Evolutionary conservation across 2,329 filamentous ascomycete genomes (phyloP).

Genomic region (Pseudopyrenochaeta lycopersici): DNA sequence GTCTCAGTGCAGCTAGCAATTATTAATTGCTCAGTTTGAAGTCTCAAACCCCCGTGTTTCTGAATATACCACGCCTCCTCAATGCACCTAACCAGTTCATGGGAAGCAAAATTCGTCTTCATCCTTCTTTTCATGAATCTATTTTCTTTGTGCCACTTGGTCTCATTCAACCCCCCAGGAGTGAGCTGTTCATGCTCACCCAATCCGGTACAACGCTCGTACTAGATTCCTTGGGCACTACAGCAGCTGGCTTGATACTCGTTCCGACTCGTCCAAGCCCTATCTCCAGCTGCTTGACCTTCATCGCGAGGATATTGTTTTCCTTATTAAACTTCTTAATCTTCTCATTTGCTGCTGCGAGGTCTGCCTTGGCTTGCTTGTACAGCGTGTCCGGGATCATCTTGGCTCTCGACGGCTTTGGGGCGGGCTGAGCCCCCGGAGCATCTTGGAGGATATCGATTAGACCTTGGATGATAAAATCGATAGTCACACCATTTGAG

Average conservation of each 20-base stretch:
- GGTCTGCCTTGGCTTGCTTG: slow-evolving; percentile 19
- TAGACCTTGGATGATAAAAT: slow-evolving; percentile 16
- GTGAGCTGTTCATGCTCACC: too few relatives aligned
- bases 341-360: slow-evolving; percentile 17
- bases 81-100: too few relatives aligned
- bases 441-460: slow-evolving; percentile 15
- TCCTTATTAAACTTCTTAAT: slow-evolving; percentile 29
- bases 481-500: slow-evolving; percentile 9
- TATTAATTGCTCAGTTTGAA: too few relatives aligned
- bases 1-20: too few relatives aligned
- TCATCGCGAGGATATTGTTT: slow-evolving; percentile 26
- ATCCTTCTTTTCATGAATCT: too few relatives aligned
- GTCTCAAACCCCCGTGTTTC: too few relatives aligned
- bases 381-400: slow-evolving; percentile 22
- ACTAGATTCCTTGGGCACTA: too few relatives aligned
- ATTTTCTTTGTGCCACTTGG: too few relatives aligned
- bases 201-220: too few relatives aligned
- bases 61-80: too few relatives aligned
- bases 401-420: slow-evolving; percentile 15
- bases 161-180: too few relatives aligned
- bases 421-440: slow-evolving; percentile 5
- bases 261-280: background rate
- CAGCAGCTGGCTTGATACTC: background rate
- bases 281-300: slow-evolving; percentile 21
- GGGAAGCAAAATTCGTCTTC: too few relatives aligned